These are phyloP conservation scores for Paspalum notatum DNA, from an alignment of 176 grass and related monocot species.

Conservation along the genomic window DNA sequence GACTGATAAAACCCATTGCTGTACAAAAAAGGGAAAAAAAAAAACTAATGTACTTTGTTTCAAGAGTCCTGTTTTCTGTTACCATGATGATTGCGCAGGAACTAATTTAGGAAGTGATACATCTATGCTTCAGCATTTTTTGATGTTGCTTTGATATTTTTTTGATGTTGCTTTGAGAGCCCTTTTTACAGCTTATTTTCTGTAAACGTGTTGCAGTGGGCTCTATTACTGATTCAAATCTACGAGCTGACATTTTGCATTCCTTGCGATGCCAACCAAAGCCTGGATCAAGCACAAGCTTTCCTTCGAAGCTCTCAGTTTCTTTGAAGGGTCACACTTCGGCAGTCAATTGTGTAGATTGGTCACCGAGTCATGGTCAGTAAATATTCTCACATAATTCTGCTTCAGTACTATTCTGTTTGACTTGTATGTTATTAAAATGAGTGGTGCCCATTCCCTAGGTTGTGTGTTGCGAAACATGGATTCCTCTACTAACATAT, in stretches of 20 bases:
- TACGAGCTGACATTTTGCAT: constrained; percentile 58
- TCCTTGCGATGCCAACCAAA: constrained; percentile 50
- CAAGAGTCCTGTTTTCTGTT: not conserved
- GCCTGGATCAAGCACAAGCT: constrained; percentile 38
- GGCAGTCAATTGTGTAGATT: constrained; percentile 76
- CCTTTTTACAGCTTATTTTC: constrained; percentile 22
- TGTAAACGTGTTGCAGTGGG: constrained; percentile 45
- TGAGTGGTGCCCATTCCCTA: not conserved
- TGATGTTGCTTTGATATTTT: constrained; percentile 11
- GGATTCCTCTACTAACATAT: not conserved
- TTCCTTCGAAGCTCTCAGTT: constrained; percentile 52
- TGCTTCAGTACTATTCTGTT: not conserved
- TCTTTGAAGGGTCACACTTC: constrained; percentile 63
- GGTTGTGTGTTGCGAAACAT: not conserved
- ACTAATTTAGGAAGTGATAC: not conserved
- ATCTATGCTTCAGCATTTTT: constrained; percentile 7
- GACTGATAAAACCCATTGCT: not conserved
- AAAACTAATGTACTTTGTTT: not conserved
- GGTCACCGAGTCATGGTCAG: constrained; percentile 74
- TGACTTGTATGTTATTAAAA: not conserved
- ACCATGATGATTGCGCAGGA: not conserved
- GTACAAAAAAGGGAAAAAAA: too few species aligned
- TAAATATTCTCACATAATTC: constrained; percentile 40
- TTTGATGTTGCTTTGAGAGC: not conserved
- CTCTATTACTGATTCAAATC: constrained; percentile 53